phyloP scores from a whole-genome alignment of 83 land plant genomes.

The Picea abies region DNA sequence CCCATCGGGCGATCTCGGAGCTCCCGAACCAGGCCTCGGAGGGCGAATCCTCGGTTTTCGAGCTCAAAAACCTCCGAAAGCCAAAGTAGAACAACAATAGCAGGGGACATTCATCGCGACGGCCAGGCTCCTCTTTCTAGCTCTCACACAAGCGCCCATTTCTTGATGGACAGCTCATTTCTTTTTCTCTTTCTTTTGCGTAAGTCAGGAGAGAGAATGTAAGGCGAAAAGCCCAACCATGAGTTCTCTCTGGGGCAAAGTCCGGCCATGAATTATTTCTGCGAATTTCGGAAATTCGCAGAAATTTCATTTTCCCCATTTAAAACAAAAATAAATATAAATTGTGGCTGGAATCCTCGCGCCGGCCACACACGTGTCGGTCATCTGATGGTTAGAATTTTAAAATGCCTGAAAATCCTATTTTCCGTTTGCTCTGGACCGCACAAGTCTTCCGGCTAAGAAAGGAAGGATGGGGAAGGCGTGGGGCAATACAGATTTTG shows the following conservation, averaged over 20 bases:
- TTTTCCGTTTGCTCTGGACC: neutral
- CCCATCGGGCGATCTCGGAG: neutral
- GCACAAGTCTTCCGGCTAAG: neutral
- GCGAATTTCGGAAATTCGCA: neutral
- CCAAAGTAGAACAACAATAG: neutral
- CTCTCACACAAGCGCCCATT: neutral
- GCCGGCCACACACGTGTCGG: neutral
- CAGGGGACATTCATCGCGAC: neutral
- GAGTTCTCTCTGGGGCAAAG: neutral
- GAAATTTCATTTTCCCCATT: neutral
- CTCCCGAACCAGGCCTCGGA: neutral
- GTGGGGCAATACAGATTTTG: neutral
- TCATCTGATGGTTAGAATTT: neutral
- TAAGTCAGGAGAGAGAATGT: constrained; percentile 1
- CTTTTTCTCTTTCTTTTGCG: neutral
- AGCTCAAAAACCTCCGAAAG: neutral
- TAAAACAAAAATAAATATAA: no score
- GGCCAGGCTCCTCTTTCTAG: neutral
- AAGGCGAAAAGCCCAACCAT: constrained; percentile 3
- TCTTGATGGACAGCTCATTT: neutral
- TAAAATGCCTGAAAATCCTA: neutral
- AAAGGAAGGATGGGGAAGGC: no score
- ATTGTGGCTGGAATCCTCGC: constrained; percentile 1
- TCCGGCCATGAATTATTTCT: constrained; percentile 1
- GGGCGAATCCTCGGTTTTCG: neutral